A percentile compares a stretch with the other conserved stretches of the same genome.
phyloP scores from a whole-genome alignment of 768 basidiomycete genomes.

The Crepidotus variabilis region DNA sequence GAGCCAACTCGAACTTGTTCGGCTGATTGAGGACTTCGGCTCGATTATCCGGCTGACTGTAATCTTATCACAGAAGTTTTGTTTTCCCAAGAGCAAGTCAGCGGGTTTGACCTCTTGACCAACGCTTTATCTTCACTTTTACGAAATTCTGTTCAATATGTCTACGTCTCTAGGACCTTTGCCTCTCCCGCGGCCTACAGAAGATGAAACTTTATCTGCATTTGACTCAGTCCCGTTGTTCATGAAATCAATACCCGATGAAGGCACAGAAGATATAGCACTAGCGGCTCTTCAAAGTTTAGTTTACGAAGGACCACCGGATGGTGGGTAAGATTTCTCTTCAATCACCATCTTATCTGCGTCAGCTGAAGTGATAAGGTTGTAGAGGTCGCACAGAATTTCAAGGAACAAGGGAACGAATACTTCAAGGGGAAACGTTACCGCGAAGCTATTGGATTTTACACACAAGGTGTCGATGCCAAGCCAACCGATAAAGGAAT shows the following conservation, averaged over 20 bases:
- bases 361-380: conserved; percentile 1
- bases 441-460: conserved; percentile 86
- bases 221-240: conserved; percentile 81
- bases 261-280: conserved; percentile 58
- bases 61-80: too few relatives aligned
- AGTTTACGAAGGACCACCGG: conserved; percentile 85
- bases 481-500: conserved; percentile 62
- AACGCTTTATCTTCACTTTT: not conserved
- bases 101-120: not conserved
- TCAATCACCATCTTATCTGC: not conserved
- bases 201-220: conserved; percentile 35
- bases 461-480: conserved; percentile 85
- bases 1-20: too few relatives aligned
- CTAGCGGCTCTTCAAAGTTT: conserved; percentile 84
- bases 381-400: conserved; percentile 84
- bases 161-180: conserved; percentile 28
- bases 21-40: too few relatives aligned
- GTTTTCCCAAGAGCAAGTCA: too few relatives aligned
- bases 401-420: conserved; percentile 95
- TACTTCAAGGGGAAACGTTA: conserved; percentile 86
- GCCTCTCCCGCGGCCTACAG: conserved; percentile 24
- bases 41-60: too few relatives aligned
- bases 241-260: conserved; percentile 83
- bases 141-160: conserved; percentile 7
- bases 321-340: conserved; percentile 62